Conservation (phyloP, 2,329 filamentous ascomycete species). For the Pyricularia grisea region DNA sequence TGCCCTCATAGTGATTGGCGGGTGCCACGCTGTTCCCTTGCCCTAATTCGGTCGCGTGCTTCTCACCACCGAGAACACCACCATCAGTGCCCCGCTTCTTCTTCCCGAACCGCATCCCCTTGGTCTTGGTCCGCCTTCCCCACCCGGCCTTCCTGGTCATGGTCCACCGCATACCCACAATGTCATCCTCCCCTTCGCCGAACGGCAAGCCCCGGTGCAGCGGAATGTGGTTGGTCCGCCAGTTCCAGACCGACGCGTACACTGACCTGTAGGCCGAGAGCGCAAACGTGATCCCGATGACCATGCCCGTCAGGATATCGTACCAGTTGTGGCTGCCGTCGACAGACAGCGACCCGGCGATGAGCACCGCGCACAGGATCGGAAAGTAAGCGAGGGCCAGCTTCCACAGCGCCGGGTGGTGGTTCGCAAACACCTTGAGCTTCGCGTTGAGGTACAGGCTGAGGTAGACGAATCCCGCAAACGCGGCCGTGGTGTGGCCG, state of each 20-base stretch:
- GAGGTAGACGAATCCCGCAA: constrained; percentile 61
- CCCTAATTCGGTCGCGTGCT: not conserved
- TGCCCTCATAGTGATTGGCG: not conserved
- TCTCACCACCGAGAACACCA: not conserved
- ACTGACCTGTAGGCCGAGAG: constrained; percentile 55
- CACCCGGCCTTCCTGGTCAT: constrained; percentile 4
- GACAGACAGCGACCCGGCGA: constrained; percentile 61
- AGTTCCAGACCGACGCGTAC: constrained; percentile 62
- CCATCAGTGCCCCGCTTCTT: not conserved
- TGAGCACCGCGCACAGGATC: constrained; percentile 56
- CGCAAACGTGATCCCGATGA: constrained; percentile 55
- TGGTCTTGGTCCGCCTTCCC: not conserved
- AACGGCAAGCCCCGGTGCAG: constrained; percentile 32
- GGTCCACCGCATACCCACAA: not conserved
- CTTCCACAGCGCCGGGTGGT: constrained; percentile 68
- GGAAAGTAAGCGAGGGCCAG: constrained; percentile 56
- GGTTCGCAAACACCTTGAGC: constrained; percentile 65
- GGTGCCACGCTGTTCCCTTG: not conserved
- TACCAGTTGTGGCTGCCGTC: constrained; percentile 72
- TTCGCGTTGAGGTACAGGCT: constrained; percentile 71
- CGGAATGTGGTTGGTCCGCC: constrained; percentile 58
- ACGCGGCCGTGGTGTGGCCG: constrained; percentile 65
- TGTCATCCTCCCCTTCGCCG: constrained; percentile 9
- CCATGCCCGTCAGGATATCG: constrained; percentile 53
- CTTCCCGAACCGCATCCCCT: not conserved